A percentile compares a stretch with the other conserved stretches of the same genome.
phyloP scores from a whole-genome alignment of 768 basidiomycete species.

The Lactifluus subvellereus region DNA sequence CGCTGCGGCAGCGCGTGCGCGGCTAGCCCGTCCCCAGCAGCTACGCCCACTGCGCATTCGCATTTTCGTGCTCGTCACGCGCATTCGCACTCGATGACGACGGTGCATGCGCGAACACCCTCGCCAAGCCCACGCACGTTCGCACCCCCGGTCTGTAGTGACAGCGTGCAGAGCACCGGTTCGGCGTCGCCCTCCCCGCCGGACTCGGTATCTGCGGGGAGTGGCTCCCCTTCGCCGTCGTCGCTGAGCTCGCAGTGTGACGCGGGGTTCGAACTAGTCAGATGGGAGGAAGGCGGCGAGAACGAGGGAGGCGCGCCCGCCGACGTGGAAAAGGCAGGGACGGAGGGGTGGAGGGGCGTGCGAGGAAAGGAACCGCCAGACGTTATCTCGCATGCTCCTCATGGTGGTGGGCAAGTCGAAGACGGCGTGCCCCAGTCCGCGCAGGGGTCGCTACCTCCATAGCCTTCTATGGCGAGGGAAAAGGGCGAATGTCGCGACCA shows the following conservation, averaged over 20 bases:
- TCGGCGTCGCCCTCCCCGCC: constrained; percentile 28
- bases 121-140: constrained; percentile 29
- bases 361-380: constrained; percentile 6
- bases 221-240: constrained; percentile 53
- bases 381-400: neutral
- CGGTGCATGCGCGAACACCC: constrained; percentile 42
- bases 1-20: constrained; percentile 13
- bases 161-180: constrained; percentile 7
- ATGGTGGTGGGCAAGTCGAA: neutral
- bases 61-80: constrained; percentile 34
- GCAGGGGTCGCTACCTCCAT: neutral
- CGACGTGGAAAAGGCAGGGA: neutral
- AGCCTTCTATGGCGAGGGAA: neutral
- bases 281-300: constrained; percentile 20
- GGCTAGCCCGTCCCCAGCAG: constrained; percentile 20
- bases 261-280: constrained; percentile 18
- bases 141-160: neutral
- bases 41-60: constrained; percentile 20
- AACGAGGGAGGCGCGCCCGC: constrained; percentile 24
- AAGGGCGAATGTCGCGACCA: neutral
- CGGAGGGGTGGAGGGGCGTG: neutral
- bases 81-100: constrained; percentile 46
- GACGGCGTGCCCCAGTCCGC: neutral
- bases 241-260: constrained; percentile 45
- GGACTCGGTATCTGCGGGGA: constrained; percentile 37